These are phyloP conservation scores for Condylostoma magnum DNA, from an alignment of 169 alveolate genomes.

Conservation along the genomic window DNA sequence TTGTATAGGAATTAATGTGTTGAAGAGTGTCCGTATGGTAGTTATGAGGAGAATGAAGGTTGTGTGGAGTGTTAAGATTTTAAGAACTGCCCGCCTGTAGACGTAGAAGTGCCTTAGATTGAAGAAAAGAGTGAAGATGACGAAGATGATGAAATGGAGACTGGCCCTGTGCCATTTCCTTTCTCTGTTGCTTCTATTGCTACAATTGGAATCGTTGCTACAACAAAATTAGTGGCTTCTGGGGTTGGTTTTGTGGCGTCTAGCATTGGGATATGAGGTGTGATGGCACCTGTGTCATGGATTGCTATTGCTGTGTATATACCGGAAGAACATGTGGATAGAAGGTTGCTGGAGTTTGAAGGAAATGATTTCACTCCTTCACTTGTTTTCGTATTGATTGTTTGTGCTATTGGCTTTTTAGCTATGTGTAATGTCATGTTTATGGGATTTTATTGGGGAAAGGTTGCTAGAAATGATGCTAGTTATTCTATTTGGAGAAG, in stretches of 20 bases:
- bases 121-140: too few relatives aligned
- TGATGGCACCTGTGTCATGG: slow-evolving; percentile 24
- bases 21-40: neutral
- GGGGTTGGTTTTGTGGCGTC: slow-evolving; percentile 22
- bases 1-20: neutral
- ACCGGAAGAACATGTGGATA: slow-evolving; percentile 13
- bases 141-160: too few relatives aligned
- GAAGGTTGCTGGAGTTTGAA: slow-evolving; percentile 2
- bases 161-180: slow-evolving; percentile 13
- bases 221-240: neutral
- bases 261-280: neutral
- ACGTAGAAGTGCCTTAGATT: too few relatives aligned
- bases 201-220: slow-evolving; percentile 2
- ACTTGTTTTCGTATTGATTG: neutral
- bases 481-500: slow-evolving; percentile 2
- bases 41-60: neutral
- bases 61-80: neutral
- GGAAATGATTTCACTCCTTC: neutral
- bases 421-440: neutral
- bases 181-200: neutral
- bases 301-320: neutral
- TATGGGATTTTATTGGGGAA: neutral
- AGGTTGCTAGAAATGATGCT: neutral
- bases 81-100: too few relatives aligned
- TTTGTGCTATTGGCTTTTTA: neutral